Percentiles rank a stretch among this genome's conserved stretches.
These are phyloP conservation scores for Ogataea salicorniae DNA, from an alignment of 805 yeast genomes.

Conservation along the genomic window DNA sequence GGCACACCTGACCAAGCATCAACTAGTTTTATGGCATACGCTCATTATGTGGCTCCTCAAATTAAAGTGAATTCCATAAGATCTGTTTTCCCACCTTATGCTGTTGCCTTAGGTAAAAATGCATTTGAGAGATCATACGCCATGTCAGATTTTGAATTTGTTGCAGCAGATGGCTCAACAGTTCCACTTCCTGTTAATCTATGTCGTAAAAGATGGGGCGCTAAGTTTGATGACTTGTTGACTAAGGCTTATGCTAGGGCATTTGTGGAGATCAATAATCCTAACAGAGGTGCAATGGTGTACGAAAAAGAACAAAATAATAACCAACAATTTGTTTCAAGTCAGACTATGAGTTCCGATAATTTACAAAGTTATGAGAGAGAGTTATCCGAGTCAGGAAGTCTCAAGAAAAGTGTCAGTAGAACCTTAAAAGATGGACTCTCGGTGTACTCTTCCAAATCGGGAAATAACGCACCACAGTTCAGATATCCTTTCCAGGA, in stretches of 20 bases:
- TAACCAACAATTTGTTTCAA: no score
- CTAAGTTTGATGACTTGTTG: slow-evolving; percentile 56
- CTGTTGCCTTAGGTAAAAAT: slow-evolving; percentile 71
- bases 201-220: slow-evolving; percentile 73
- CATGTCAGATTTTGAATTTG: slow-evolving; percentile 66
- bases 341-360: no score
- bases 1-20: neutral
- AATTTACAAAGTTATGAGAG: slow-evolving; percentile 2
- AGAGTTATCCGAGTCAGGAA: slow-evolving; percentile 7
- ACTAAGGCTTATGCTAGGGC: slow-evolving; percentile 63
- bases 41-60: slow-evolving; percentile 71
- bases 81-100: slow-evolving; percentile 71
- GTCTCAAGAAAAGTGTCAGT: slow-evolving; percentile 2
- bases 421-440: slow-evolving; percentile 13
- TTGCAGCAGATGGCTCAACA: slow-evolving; percentile 66
- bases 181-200: slow-evolving; percentile 57
- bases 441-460: slow-evolving; percentile 1
- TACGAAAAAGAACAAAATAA: neutral
- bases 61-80: slow-evolving; percentile 59
- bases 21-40: slow-evolving; percentile 58
- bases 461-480: slow-evolving; percentile 36
- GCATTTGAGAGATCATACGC: slow-evolving; percentile 64
- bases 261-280: slow-evolving; percentile 27
- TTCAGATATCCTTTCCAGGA: slow-evolving; percentile 74
- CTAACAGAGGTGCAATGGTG: slow-evolving; percentile 1